Evolutionary conservation across 2,329 filamentous ascomycete species (phyloP), one percentile per base, ranked within the genome.

Genomic region (Zymoseptoria tritici): DNA sequence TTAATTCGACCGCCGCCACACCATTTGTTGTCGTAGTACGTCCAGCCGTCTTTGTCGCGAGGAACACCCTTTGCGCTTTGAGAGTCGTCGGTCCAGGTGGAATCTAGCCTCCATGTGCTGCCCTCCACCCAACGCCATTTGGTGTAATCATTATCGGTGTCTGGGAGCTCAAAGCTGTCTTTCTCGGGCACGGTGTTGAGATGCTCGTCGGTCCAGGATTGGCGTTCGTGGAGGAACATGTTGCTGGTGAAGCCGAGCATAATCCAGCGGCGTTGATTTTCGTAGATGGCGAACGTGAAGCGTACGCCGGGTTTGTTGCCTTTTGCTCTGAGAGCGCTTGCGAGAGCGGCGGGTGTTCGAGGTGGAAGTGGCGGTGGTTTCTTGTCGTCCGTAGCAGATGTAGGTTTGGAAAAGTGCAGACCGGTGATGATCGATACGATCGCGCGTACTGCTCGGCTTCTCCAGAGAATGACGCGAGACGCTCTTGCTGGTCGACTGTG

Each of bases 21-120:
- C 94, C 94, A 99, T 88, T 96, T 97, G 73, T 93, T 97, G 71
- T 99, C 94, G 72, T 97, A 99, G 74, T 94, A 99, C 46, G 96
- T 90, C 94, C 94, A 99, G 1, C 92, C 94, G 66, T 87, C 85
- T 3, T 83, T 87, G 22, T 79, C 78, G n/a, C 73, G 73, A 46
- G 36, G 36, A 11, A 68, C 70, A 7, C 71, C 70, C 57, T 70
- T 70, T 9, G 65, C 62, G 26, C 55, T 61, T 36, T 67, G 67
- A 21, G 68, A 63, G 21, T 68, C 66, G 24, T 75, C 86, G 81
- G 1, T 83, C 79, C 61, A 74, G 1, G 85, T 85, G 0, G 89
- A 89, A 68, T 97, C 93, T 24, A 97, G 86, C 57, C 85, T 84
- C 94, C 94, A 99, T 58, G 88, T 84, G 66, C 89, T 89, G 0